A percentile compares a stretch with the other conserved stretches of the same genome.
phyloP scores from a whole-genome alignment of 805 yeast genomes.

The Candida loeiensis region DNA sequence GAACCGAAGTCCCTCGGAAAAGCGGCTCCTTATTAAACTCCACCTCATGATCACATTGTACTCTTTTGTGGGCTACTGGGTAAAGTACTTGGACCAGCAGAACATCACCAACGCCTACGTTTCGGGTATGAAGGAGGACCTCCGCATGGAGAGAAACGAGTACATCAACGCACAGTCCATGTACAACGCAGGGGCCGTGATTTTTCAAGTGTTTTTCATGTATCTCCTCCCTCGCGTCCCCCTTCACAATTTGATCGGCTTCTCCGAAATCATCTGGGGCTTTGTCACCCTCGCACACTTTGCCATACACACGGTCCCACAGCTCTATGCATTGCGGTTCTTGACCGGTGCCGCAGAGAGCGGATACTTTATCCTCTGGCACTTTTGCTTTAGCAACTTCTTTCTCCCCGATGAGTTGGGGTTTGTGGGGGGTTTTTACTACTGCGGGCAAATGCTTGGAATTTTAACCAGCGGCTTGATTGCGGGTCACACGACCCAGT shows the following conservation, averaged over 20 bases:
- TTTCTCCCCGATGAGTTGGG: slow-evolving; percentile 44
- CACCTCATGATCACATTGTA: slow-evolving; percentile 36
- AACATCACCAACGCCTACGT: slow-evolving; percentile 23
- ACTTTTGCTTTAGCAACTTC: slow-evolving; percentile 28
- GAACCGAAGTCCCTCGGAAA: slow-evolving; percentile 18
- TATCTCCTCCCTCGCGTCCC: slow-evolving; percentile 20
- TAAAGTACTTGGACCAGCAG: slow-evolving; percentile 23
- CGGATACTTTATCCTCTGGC: slow-evolving; percentile 7
- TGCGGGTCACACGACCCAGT: slow-evolving; percentile 15
- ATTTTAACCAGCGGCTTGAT: slow-evolving; percentile 27
- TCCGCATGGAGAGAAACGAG: slow-evolving; percentile 21
- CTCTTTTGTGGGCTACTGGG: slow-evolving; percentile 23
- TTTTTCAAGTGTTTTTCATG: slow-evolving; percentile 23
- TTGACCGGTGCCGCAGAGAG: slow-evolving; percentile 18
- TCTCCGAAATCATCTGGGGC: slow-evolving; percentile 20
- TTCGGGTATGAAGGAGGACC: slow-evolving; percentile 17
- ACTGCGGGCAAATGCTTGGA: slow-evolving; percentile 30
- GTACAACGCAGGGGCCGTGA: slow-evolving; percentile 21
- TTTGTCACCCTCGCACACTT: slow-evolving; percentile 16
- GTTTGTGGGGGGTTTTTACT: slow-evolving; percentile 21
- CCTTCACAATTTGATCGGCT: slow-evolving; percentile 19
- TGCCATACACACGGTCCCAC: slow-evolving; percentile 15
- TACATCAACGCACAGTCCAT: slow-evolving; percentile 20
- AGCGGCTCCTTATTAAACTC: slow-evolving; percentile 31
- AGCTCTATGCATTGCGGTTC: slow-evolving; percentile 19